These are phyloP conservation scores for Lycium ferocissimum DNA, from an alignment of 257 asterid species.

Conservation along the genomic window DNA sequence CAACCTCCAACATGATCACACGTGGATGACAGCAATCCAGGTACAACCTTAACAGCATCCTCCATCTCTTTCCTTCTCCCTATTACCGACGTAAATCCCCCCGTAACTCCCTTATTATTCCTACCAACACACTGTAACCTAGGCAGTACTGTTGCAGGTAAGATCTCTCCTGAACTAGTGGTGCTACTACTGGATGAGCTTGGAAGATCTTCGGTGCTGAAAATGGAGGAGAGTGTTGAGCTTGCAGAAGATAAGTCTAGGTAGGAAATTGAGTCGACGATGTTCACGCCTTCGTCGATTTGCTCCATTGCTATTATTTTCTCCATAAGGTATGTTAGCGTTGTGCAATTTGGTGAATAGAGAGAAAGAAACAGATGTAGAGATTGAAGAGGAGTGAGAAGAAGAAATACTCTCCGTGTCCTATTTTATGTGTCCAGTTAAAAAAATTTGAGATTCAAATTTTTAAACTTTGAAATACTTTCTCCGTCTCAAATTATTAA, in stretches of 20 bases:
- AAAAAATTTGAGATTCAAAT: no score
- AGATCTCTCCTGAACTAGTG: background rate
- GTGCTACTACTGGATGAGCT: background rate
- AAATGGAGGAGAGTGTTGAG: slow-evolving; percentile 11
- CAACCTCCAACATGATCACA: slow-evolving; percentile 32
- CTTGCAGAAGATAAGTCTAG: background rate
- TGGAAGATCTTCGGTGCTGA: background rate
- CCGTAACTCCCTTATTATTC: slow-evolving; percentile 10
- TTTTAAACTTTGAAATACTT: no score
- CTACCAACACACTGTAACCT: slow-evolving; percentile 26
- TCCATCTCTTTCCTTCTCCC: slow-evolving; percentile 48
- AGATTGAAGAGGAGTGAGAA: no score
- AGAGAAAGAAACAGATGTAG: no score
- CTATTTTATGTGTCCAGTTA: no score
- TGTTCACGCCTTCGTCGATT: no score
- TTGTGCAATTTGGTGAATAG: no score
- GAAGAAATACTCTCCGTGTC: no score
- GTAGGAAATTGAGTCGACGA: background rate
- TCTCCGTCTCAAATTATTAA: no score
- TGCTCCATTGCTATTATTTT: no score
- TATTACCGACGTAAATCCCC: slow-evolving; percentile 31
- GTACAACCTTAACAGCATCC: slow-evolving; percentile 39
- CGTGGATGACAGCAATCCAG: slow-evolving; percentile 27
- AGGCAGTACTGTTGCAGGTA: background rate
- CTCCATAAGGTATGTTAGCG: no score